phyloP scores from a whole-genome alignment of 768 basidiomycete species.

The Gloeophyllum trabeum region DNA sequence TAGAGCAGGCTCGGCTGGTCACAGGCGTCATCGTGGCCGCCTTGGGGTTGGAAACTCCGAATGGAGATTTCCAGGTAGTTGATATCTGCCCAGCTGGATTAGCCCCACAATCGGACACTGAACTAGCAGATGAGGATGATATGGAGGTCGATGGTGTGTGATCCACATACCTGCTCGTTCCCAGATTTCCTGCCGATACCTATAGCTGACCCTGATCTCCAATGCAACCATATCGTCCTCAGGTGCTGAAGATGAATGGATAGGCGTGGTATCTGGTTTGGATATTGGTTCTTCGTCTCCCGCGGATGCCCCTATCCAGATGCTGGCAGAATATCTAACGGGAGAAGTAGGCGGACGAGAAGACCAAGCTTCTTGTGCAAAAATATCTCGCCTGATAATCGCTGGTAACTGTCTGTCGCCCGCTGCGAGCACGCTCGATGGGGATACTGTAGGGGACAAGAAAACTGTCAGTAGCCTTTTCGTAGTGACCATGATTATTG shows the following conservation, averaged over 20 bases:
- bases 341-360: conserved; percentile 70
- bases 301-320: conserved; percentile 64
- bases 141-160: conserved; percentile 74
- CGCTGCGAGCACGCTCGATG: conserved; percentile 21
- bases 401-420: conserved; percentile 82
- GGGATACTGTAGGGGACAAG: conserved; percentile 27
- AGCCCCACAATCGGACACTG: conserved; percentile 41
- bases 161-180: too few species aligned
- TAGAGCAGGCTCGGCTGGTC: conserved; percentile 55
- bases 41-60: conserved; percentile 80
- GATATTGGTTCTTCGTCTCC: conserved; percentile 56
- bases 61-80: conserved; percentile 89
- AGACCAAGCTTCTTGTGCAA: conserved; percentile 53
- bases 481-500: background rate
- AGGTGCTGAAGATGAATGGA: conserved; percentile 49
- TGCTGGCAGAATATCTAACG: conserved; percentile 83
- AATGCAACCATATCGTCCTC: too few species aligned
- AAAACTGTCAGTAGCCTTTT: conserved; percentile 37
- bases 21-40: conserved; percentile 89
- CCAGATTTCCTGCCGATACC: conserved; percentile 6
- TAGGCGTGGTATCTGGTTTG: conserved; percentile 81
- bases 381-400: conserved; percentile 77
- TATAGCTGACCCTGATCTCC: too few species aligned
- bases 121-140: conserved; percentile 21
- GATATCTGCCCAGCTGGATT: conserved; percentile 82